These are phyloP conservation scores for Amesomyces nigricolor DNA, from an alignment of 2,329 filamentous ascomycete genomes.

Conservation along the genomic window DNA sequence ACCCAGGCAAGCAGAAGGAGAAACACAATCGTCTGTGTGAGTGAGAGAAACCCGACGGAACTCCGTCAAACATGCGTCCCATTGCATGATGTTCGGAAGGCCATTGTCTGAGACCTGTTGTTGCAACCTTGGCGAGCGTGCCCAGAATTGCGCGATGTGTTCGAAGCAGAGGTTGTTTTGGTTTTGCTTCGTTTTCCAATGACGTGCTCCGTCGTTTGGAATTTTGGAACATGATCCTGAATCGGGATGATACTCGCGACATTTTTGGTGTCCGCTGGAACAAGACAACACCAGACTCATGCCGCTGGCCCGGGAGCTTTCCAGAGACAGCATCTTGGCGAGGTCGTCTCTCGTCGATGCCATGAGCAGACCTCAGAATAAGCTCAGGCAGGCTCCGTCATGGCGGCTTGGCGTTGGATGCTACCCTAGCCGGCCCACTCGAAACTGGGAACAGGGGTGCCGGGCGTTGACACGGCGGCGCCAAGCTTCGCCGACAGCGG, in stretches of 20 bases:
- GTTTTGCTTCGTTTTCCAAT: no score
- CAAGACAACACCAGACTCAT: background rate
- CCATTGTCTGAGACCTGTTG: no score
- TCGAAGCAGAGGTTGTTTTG: no score
- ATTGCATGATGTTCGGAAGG: no score
- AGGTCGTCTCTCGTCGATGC: background rate
- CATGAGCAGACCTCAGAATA: constrained; percentile 3
- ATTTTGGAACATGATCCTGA: background rate
- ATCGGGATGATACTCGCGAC: no score
- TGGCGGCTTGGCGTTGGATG: constrained; percentile 5
- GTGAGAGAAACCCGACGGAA: no score
- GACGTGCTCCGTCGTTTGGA: background rate
- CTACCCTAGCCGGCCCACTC: background rate
- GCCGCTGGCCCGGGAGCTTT: constrained; percentile 7
- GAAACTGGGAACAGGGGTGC: background rate
- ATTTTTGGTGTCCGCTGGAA: no score
- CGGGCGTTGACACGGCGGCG: constrained; percentile 1
- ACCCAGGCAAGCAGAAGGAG: background rate
- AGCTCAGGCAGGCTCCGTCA: constrained; percentile 7
- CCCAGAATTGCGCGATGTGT: no score
- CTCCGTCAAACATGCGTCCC: no score
- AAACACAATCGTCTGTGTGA: background rate
- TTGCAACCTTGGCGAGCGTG: no score
- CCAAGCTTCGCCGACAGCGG: background rate
- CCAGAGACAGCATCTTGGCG: background rate